phyloP scores from a whole-genome alignment of 2,329 filamentous ascomycete species.

The Trichoderma polysporum region DNA sequence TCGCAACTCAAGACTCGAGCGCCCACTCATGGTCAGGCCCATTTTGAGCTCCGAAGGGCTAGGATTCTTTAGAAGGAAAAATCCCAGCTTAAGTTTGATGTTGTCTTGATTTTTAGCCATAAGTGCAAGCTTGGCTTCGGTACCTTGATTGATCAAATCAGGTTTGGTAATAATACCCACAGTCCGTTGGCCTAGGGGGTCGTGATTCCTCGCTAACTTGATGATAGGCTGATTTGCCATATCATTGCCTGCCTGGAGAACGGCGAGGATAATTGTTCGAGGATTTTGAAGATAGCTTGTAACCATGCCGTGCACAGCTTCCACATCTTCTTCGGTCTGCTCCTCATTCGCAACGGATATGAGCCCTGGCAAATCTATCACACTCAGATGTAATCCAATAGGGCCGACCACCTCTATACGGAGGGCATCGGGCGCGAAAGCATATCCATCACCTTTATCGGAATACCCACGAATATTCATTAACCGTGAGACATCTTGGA shows the following conservation, averaged over 20 bases:
- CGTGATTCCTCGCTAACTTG: background rate
- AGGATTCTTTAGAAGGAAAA: background rate
- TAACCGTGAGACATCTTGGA: background rate
- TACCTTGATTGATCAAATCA: background rate
- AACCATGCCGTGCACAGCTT: background rate
- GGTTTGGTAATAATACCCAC: slow-evolving; percentile 5
- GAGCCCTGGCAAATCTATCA: slow-evolving; percentile 9
- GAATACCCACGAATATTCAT: background rate
- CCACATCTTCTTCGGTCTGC: background rate
- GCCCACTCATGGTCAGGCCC: background rate
- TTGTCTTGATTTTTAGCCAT: background rate
- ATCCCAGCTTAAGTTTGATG: background rate
- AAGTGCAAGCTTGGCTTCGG: background rate
- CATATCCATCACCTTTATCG: background rate
- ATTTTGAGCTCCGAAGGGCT: background rate
- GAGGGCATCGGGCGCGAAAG: background rate
- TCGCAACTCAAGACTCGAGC: background rate
- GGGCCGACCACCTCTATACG: background rate
- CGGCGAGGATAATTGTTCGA: slow-evolving; percentile 3
- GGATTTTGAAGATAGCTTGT: background rate
- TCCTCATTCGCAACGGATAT: background rate
- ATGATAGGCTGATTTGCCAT: background rate
- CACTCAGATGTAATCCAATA: slow-evolving; percentile 1
- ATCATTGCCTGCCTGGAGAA: background rate
- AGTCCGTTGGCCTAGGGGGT: background rate